phyloP scores from a whole-genome alignment of 805 yeast genomes.

The Barnettozyma pratensis region DNA sequence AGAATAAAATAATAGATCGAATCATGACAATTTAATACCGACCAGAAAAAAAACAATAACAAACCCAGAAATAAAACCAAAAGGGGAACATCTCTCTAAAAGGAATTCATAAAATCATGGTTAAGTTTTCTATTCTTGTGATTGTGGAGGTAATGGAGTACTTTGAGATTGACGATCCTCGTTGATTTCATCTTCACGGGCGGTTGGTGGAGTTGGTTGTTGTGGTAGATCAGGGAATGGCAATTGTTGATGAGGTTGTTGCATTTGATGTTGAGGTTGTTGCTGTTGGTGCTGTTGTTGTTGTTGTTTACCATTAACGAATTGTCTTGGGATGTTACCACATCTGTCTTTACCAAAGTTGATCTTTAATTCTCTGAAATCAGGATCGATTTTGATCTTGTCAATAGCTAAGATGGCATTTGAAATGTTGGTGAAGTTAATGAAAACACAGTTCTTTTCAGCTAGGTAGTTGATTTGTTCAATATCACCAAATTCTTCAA shows the following conservation, averaged over 20 bases:
- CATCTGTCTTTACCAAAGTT: constrained; percentile 94
- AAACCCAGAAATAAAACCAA: too few relatives aligned
- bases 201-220: neutral
- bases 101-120: too few relatives aligned
- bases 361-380: constrained; percentile 67
- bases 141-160: constrained; percentile 1
- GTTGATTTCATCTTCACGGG: neutral
- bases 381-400: constrained; percentile 76
- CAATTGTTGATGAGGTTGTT: constrained; percentile 1
- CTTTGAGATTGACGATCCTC: constrained; percentile 1
- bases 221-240: neutral
- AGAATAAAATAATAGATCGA: neutral
- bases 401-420: constrained; percentile 74
- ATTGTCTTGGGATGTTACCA: constrained; percentile 87
- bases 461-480: constrained; percentile 88
- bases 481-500: constrained; percentile 83
- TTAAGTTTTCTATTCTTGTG: neutral
- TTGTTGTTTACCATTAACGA: constrained; percentile 21
- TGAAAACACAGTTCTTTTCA: constrained; percentile 81
- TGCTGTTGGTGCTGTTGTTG: constrained; percentile 2
- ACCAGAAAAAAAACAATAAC: neutral
- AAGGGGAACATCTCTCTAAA: too few relatives aligned
- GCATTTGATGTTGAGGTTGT: constrained; percentile 1
- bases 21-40: neutral
- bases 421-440: constrained; percentile 84